phyloP scores from a whole-genome alignment of 805 yeast species.

The Kazachstania psychrophila region DNA sequence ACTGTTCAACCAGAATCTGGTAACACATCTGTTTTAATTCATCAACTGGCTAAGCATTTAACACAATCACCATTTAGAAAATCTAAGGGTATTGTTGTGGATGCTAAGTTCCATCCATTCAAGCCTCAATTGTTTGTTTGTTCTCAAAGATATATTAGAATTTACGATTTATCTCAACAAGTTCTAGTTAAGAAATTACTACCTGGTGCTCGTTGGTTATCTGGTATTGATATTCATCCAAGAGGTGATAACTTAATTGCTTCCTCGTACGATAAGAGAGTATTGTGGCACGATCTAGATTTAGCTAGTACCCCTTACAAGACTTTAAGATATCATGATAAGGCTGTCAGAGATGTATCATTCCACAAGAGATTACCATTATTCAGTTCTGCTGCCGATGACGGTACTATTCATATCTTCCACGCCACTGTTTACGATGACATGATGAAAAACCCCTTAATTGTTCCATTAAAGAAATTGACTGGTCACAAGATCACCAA shows the following conservation, averaged over 20 bases:
- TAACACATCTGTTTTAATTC: conserved; percentile 82
- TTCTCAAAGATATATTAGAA: conserved; percentile 84
- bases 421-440: conserved; percentile 90
- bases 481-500: conserved; percentile 77
- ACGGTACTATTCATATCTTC: conserved; percentile 86
- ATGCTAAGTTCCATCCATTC: conserved; percentile 94
- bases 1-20: conserved; percentile 93
- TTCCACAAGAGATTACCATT: conserved; percentile 86
- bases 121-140: conserved; percentile 90
- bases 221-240: conserved; percentile 88
- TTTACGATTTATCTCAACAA: conserved; percentile 86
- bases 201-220: conserved; percentile 96
- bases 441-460: conserved; percentile 85
- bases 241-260: conserved; percentile 91
- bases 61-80: conserved; percentile 94
- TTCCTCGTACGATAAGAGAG: conserved; percentile 88
- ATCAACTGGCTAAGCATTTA: conserved; percentile 86
- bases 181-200: conserved; percentile 68
- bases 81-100: conserved; percentile 89
- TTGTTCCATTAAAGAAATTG: conserved; percentile 91
- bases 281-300: conserved; percentile 95
- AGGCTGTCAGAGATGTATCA: conserved; percentile 80
- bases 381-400: conserved; percentile 92
- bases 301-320: conserved; percentile 84
- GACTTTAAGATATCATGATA: conserved; percentile 87